Base-by-base conservation (phyloP, 306 rosid species). In the Quercus berberidifolia region DNA sequence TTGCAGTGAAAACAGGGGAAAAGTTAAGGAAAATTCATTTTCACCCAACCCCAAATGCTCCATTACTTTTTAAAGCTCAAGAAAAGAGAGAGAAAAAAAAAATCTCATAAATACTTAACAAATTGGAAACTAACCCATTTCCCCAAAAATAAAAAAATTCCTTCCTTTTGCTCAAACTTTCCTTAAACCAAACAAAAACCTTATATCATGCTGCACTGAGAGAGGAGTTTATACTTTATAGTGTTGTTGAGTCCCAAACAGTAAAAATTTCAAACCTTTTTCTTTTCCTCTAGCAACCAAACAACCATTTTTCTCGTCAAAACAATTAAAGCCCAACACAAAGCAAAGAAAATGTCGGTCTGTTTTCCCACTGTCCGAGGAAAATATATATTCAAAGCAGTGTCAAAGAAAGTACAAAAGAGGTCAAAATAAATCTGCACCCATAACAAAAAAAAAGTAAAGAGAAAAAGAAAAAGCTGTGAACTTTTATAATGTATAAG, bases 351-450 rank as follows among this genome's bases (percentile, higher is more conserved):
- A 30, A 30, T 64, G 70, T 64, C 70, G 64, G 67, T 51, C 19
- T 23, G n/a, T 38, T 77, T 55, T 64, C 70, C 70, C 70, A 64
- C 70, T 64, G 20, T 64, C 46, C 43, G 9, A 64, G 41, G 31
- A 28, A 30, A 49, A 12, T 12, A 28, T 33, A 54, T 57, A 77
- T 65, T 28, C 23, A 60, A 81, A n/a, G 76, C 65, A 35, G 81
- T 18, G 25, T 25, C 49, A 25, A 65, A 26, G 18, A 56, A 20
- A 33, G 13, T 55, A 10, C 33, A 67, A 60, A 62, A 64, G 58
- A 68, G 41, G 54, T n/a, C 77, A 59, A 25, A 71, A 25, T 81
- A 25, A 71, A 25, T 81, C 57, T 55, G 21, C 6, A 64, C n/a
- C 20, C 0, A 23, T 2, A 49, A 49, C 54, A 49, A 49, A 49